Percentiles rank a stretch among this genome's conserved stretches.
Evolutionary conservation across 441 rosid genomes (phyloP).

Genomic region (Dalechampia spathulata): DNA sequence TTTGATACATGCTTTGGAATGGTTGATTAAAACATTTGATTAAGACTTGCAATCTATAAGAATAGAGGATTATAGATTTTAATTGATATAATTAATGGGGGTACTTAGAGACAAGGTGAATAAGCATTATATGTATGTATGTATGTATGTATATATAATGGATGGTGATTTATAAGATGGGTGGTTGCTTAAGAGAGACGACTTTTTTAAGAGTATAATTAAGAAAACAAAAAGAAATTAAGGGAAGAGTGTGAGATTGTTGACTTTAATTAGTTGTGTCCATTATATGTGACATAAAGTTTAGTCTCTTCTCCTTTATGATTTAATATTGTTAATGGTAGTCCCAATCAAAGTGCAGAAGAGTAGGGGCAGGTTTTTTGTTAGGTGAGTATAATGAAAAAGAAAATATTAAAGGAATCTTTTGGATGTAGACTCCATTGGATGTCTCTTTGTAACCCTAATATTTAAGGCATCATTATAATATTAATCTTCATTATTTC

Average conservation of each 20-base stretch:
- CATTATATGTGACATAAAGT: slow-evolving; percentile 27
- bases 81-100: slow-evolving; percentile 6
- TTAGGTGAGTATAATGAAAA: slow-evolving; percentile 25
- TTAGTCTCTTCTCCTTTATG: background rate
- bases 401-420: slow-evolving; percentile 13
- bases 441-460: slow-evolving; percentile 3
- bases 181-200: slow-evolving; percentile 24
- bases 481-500: too few relatives aligned
- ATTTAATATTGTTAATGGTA: slow-evolving; percentile 2
- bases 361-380: slow-evolving; percentile 39
- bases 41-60: slow-evolving; percentile 7
- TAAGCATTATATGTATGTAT: too few relatives aligned
- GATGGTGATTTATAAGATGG: background rate
- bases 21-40: slow-evolving; percentile 1
- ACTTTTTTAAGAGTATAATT: slow-evolving; percentile 8
- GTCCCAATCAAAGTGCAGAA: slow-evolving; percentile 21
- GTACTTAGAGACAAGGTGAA: too few relatives aligned
- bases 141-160: too few relatives aligned
- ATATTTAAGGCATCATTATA: slow-evolving; percentile 4
- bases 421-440: slow-evolving; percentile 14
- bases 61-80: background rate
- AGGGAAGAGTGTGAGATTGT: slow-evolving; percentile 30
- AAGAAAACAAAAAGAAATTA: background rate
- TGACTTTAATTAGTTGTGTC: slow-evolving; percentile 26
- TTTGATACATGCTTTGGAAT: background rate